Conservation (phyloP, 345 rosid genomes). For the Hibiscus syriacus region DNA sequence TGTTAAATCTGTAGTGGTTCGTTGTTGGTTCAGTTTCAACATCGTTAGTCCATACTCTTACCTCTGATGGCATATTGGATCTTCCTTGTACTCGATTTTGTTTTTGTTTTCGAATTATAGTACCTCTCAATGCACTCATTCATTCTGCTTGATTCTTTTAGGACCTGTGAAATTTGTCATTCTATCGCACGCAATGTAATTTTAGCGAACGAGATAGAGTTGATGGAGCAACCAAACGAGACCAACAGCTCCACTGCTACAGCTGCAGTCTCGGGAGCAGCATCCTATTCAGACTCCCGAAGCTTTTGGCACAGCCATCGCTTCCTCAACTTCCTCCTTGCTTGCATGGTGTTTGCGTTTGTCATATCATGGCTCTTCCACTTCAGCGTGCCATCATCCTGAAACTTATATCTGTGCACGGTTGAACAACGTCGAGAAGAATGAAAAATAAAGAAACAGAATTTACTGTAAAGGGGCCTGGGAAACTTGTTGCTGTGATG, state of each 20-base stretch:
- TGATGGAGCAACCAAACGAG: slow-evolving; percentile 32
- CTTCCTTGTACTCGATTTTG: not conserved
- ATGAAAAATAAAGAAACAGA: not conserved
- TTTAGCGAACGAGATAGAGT: slow-evolving; percentile 34
- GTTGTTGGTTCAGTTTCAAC: no score
- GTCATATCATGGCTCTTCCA: slow-evolving; percentile 79
- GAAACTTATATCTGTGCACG: not conserved
- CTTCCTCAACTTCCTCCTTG: slow-evolving; percentile 62
- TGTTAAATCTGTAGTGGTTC: not conserved
- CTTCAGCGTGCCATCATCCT: slow-evolving; percentile 50
- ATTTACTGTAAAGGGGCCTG: slow-evolving; percentile 3
- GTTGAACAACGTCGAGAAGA: slow-evolving; percentile 7
- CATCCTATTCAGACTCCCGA: slow-evolving; percentile 40
- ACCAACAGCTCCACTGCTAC: slow-evolving; percentile 20
- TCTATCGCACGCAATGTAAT: slow-evolving; percentile 63
- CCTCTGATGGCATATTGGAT: no score
- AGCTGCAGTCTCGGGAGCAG: slow-evolving; percentile 19
- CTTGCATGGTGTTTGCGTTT: slow-evolving; percentile 73
- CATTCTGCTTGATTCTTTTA: slow-evolving; percentile 15
- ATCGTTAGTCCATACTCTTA: no score
- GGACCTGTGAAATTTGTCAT: slow-evolving; percentile 90
- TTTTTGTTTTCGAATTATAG: not conserved
- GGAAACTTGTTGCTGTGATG: not conserved
- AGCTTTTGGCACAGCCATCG: slow-evolving; percentile 82
- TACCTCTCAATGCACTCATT: not conserved